These are phyloP conservation scores for Poronia punctata DNA, from an alignment of 495 filamentous ascomycete species.

Conservation along the genomic window DNA sequence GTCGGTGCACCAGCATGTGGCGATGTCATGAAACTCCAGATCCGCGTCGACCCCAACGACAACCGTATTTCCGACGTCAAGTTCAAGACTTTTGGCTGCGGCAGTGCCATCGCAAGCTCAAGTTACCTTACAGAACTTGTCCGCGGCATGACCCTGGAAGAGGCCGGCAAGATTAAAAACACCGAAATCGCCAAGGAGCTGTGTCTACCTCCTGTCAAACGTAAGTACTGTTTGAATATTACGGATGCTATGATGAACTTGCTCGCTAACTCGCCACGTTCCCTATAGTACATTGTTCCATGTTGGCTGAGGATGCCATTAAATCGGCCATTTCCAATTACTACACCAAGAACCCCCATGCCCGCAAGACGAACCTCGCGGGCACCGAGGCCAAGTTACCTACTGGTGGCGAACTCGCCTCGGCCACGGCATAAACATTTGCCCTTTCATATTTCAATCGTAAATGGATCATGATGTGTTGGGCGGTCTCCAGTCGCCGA, in stretches of 20 bases:
- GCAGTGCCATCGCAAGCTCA: conserved; percentile 84
- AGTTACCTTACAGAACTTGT: conserved; percentile 91
- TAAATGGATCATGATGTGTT: not conserved
- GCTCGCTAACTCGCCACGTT: conserved; percentile 12
- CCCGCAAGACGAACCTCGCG: conserved; percentile 62
- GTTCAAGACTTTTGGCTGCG: conserved; percentile 99
- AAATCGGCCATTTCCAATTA: conserved; percentile 98
- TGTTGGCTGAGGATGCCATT: conserved; percentile 98
- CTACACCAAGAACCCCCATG: conserved; percentile 87
- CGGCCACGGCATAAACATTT: conserved; percentile 13
- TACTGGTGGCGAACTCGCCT: conserved; percentile 10
- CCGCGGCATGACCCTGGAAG: conserved; percentile 90
- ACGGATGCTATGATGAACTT: too few species aligned
- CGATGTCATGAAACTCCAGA: conserved; percentile 99
- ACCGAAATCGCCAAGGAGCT: conserved; percentile 97
- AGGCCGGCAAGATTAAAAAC: conserved; percentile 86
- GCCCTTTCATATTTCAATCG: not conserved
- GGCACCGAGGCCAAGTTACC: conserved; percentile 58
- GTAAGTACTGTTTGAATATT: conserved; percentile 53
- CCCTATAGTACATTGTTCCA: conserved; percentile 82
- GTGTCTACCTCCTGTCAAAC: conserved; percentile 89
- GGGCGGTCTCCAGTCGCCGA: too few species aligned
- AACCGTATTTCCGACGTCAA: conserved; percentile 91
- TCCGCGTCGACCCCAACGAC: conserved; percentile 83
- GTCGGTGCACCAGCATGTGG: conserved; percentile 92